Conservation (phyloP, 1,139 yeast species). For the Arxiozyma telluris region DNA sequence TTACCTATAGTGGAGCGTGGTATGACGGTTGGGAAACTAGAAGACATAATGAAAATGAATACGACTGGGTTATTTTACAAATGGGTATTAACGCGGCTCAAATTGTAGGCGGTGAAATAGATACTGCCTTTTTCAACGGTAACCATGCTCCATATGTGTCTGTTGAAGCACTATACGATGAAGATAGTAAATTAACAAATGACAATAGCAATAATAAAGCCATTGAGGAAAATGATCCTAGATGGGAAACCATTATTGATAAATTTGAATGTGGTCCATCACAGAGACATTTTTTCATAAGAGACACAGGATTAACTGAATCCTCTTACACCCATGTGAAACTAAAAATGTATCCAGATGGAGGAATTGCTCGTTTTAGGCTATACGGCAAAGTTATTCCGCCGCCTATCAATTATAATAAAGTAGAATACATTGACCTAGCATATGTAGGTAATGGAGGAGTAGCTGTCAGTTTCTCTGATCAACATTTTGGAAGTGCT, state of each 20-base stretch:
- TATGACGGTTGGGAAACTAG: conserved; percentile 98
- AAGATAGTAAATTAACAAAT: background rate
- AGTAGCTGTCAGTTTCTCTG: conserved; percentile 71
- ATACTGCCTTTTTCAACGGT: conserved; percentile 88
- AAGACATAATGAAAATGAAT: conserved; percentile 74
- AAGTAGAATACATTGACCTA: conserved; percentile 41
- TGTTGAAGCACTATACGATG: conserved; percentile 58
- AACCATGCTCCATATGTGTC: conserved; percentile 88
- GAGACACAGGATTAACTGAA: conserved; percentile 45
- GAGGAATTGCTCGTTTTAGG: conserved; percentile 92
- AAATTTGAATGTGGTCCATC: conserved; percentile 80
- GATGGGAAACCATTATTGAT: conserved; percentile 67
- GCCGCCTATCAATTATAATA: conserved; percentile 35
- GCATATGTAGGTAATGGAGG: conserved; percentile 87
- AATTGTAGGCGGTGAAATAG: conserved; percentile 76
- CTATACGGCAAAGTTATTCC: conserved; percentile 66
- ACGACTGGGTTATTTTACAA: conserved; percentile 77
- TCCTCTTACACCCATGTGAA: conserved; percentile 68
- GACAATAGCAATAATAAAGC: conserved; percentile 11
- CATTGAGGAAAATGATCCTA: conserved; percentile 30
- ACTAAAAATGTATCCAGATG: conserved; percentile 90
- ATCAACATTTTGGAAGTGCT: conserved; percentile 89
- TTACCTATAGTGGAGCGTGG: conserved; percentile 88
- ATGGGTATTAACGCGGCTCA: conserved; percentile 80
- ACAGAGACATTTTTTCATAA: conserved; percentile 71